Conservation (phyloP, 164 flowering plant species). For the Litsea cubeba region DNA sequence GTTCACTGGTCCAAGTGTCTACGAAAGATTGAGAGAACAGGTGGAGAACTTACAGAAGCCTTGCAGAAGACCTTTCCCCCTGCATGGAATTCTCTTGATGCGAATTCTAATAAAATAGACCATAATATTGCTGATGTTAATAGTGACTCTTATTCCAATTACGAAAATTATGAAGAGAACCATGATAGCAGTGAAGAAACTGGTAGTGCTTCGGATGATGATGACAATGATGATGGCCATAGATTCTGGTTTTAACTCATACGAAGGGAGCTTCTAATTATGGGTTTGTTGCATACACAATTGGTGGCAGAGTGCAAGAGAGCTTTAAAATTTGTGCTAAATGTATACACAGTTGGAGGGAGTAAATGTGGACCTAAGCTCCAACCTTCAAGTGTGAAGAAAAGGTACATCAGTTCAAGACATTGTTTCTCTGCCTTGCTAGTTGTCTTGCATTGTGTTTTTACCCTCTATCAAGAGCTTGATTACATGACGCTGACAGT, state of each 20-base stretch:
- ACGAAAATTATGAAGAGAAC: constrained; percentile 14
- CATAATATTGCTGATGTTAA: constrained; percentile 24
- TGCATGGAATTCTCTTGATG: constrained; percentile 63
- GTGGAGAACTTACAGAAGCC: constrained; percentile 86
- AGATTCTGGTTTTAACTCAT: constrained; percentile 16
- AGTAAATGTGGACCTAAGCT: not conserved
- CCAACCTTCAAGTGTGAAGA: not conserved
- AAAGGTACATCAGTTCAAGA: not conserved
- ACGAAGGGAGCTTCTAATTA: not conserved
- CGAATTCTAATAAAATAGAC: constrained; percentile 15
- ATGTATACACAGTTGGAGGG: not conserved
- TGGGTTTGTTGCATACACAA: not conserved
- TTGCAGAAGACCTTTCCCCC: constrained; percentile 96
- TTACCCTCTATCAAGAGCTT: not conserved
- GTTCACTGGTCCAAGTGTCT: constrained; percentile 89
- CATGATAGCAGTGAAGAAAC: constrained; percentile 12
- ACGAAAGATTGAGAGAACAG: constrained; percentile 75
- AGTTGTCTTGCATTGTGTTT: not conserved
- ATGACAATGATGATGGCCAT: constrained; percentile 12
- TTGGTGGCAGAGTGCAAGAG: not conserved
- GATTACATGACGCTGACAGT: no score
- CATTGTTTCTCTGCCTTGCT: not conserved
- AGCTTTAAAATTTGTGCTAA: not conserved
- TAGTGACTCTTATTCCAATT: constrained; percentile 14
- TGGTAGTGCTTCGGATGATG: constrained; percentile 2